These are phyloP conservation scores for Trametes versicolor DNA, from an alignment of 1,284 basidiomycete species.

Conservation along the genomic window DNA sequence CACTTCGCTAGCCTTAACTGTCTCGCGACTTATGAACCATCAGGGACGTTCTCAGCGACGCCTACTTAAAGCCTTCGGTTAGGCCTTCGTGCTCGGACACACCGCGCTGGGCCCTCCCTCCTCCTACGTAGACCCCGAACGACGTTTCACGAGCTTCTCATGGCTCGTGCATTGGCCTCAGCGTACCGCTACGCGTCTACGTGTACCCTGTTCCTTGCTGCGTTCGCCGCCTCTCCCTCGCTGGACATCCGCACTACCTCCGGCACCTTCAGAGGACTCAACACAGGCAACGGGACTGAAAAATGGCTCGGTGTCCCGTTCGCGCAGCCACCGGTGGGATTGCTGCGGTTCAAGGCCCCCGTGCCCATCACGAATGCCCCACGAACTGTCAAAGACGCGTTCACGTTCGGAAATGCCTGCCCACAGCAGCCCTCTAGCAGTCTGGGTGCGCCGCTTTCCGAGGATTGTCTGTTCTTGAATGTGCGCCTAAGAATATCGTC, in stretches of 20 bases:
- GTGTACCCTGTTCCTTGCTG: not conserved
- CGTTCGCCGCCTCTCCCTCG: slow-evolving; percentile 7
- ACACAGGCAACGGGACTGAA: slow-evolving; percentile 54
- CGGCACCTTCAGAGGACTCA: slow-evolving; percentile 58
- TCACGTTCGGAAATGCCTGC: slow-evolving; percentile 64
- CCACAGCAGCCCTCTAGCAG: slow-evolving; percentile 54
- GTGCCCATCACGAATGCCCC: slow-evolving; percentile 53
- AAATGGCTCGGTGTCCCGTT: slow-evolving; percentile 74
- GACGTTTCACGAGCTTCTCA: not conserved
- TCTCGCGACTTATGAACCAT: not conserved
- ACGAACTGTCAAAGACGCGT: slow-evolving; percentile 52
- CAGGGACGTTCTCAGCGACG: not conserved
- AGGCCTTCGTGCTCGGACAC: not conserved
- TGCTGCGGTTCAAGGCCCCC: slow-evolving; percentile 68
- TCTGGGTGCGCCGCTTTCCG: slow-evolving; percentile 58
- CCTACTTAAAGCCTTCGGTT: not conserved
- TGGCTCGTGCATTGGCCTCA: not conserved
- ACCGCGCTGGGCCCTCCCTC: no score
- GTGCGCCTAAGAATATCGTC: slow-evolving; percentile 39
- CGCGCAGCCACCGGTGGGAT: slow-evolving; percentile 65
- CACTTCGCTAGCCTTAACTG: not conserved
- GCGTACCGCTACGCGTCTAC: not conserved
- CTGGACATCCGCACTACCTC: slow-evolving; percentile 50
- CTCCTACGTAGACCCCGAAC: not conserved
- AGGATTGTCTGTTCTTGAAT: slow-evolving; percentile 67